Evolutionary conservation across 495 filamentous ascomycete genomes (phyloP), one percentile per base, ranked within the genome.

Genomic region (Annulohypoxylon maeteangense): DNA sequence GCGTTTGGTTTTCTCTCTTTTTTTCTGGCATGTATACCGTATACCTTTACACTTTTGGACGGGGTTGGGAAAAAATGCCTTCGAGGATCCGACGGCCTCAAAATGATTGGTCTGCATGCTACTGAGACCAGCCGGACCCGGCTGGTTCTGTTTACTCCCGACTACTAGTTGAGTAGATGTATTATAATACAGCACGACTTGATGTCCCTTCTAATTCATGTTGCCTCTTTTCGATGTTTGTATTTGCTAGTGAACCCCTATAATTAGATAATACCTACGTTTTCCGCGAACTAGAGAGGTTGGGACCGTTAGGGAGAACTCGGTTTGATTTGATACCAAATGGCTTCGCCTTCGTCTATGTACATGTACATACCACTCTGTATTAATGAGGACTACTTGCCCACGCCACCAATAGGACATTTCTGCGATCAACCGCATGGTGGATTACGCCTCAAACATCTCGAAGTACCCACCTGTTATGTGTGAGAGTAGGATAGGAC

Each of bases 81-180:
- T 20, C 22, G n/a, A 53, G 55, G 42, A 14, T 23, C 42, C 23
- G 23, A 22, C 55, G 25, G 50, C 31, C 34, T 31, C 4, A 32
- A 48, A 51, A 69, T 31, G 48, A 47, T 23, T 50, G 29, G 63
- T 45, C 14, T 45, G 42, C 23, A 27, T 48, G 40, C 11, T 11
- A 25, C 11, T 14, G 16, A 56, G 42, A 67, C 63, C 47, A 31
- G 60, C 55, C 31, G 59, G 58, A 25, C 16, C 47, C 47, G 54
- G 70, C 55, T 61, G 63, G 60, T 4, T 58, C 56, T 45, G 40
- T 65, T 12, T 68, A 36, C 60, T 40, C 27, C 27, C 36, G 11
- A 62, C 20, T 59, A 45, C 62, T 62, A 23, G 55, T 65, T 59
- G 48, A 62, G 62, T 69, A 66, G 47, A 61, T 73, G 70, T 68